Base-by-base conservation (phyloP, 2,329 filamentous ascomycete genomes). In the Ceratocystis ficicola region DNA sequence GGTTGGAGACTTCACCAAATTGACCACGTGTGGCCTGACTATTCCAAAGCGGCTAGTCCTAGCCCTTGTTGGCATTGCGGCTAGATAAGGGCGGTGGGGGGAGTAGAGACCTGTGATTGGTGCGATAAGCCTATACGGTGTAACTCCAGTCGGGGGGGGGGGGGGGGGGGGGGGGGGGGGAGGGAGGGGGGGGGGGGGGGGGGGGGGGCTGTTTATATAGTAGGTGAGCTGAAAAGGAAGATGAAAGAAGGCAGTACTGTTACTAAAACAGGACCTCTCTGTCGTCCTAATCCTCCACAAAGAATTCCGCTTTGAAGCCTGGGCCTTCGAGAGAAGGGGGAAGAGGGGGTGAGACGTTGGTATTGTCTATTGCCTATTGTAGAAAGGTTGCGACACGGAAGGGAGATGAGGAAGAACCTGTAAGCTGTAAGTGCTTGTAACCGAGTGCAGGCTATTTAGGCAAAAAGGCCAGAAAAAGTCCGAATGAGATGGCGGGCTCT, bases 141-240 rank as follows among this genome's bases (percentile, higher is more conserved):
- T 62, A 46, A 46, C 22, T 46, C 12, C 12, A 32, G 5, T 12
- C n/a, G 5, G 20, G 60, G 59, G 57, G 59, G 59, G 25, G 25
- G 52, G 52, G 52, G 52, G 25, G 25, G 52, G 52, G 52, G 52
- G 25, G 25, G 52, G 52, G 52, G 52, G 25, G 25, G 52, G 52
- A n/a, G 5, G 20, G 60, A 36, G 57, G 59, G 59, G 5, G 20
- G 60, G 59, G 57, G 59, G 59, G 5, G 20, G 60, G 59, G 57
- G 59, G 59, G 25, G 25, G 52, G 52, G 52, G 52, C 5, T 28
- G 52, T 8, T 28, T 17, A 32, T 28, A 44, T 8, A 48, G 17
- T 12, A 28, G 48, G 25, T 28, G 20, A 52, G 48, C 48, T 52
- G 48, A 52, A 52, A 28, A 28, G 25, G 46, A 48, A 22, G 17